Evolutionary conservation across 306 rosid species (phyloP), one percentile per base, ranked within the genome.

Genomic region (Quercus berberidifolia): DNA sequence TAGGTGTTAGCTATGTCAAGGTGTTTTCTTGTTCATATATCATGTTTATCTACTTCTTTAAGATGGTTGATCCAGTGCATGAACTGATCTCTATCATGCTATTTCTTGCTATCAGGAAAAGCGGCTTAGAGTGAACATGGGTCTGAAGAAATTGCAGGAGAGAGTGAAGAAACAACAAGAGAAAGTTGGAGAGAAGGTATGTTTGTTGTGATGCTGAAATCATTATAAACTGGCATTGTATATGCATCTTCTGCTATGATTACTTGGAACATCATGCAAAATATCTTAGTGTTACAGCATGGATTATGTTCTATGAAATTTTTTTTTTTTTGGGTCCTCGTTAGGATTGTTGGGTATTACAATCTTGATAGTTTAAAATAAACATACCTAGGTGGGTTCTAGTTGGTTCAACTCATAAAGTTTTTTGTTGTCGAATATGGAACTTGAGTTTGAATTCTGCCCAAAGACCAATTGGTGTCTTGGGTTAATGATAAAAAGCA

Each of bases 1-100:
- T 95, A 78, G 99, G 99, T 56, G 99, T 95, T 75, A 92, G 99
- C 96, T 95, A 85, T 60, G 97, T 95, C 80, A 95, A 95, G 97
- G 99, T 86, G 92, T 56, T 60, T 81, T 73, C 83, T 56, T 54
- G 77, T 80, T 80, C 51, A 41, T 60, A 71, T 55, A 49, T 28
- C 56, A 54, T 21, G 15, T 54, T 76, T 75, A 7, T 60, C 13
- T 60, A 74, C 33, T 26, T 77, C 59, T 9, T 31, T 35, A 68
- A 68, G 72, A n/a, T 68, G 25, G 67, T 59, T 54, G 75, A 58
- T 74, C 55, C 19, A 31, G 68, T 73, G 57, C 54, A 46, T 65
- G 80, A 68, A 35, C 52, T 35, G 72, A 8, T 65, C 23, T 18
- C 46, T 6, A 65, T 19, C 52, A 35, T 19, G 52, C 26, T n/a